Percentiles rank a stretch among this genome's conserved stretches.
Conservation (phyloP, 1,284 basidiomycete genomes). For the Moesziomyces sp. region DNA sequence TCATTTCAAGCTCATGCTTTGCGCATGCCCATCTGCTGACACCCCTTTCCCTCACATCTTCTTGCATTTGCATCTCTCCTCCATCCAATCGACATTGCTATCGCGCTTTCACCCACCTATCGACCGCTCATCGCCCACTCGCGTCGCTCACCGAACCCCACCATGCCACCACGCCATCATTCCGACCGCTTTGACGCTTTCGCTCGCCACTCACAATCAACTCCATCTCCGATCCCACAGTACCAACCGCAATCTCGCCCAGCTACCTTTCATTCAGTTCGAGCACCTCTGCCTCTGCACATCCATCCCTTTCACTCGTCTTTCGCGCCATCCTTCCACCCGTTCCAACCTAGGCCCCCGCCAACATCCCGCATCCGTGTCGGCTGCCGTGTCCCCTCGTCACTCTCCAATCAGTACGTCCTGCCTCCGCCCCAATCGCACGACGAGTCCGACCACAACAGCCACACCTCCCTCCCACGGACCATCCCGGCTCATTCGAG, state of each 20-base stretch:
- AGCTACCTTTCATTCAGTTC: background rate
- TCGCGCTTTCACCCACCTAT: background rate
- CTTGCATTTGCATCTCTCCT: background rate
- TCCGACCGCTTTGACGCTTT: slow-evolving; percentile 2
- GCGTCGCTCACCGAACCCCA: background rate
- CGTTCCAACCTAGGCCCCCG: slow-evolving; percentile 2
- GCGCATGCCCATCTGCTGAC: background rate
- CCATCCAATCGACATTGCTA: background rate
- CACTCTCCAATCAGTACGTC: slow-evolving; percentile 23
- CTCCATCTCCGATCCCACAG: slow-evolving; percentile 10
- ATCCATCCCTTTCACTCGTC: slow-evolving; percentile 21
- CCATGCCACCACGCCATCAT: background rate
- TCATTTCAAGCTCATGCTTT: background rate
- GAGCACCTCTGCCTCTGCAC: background rate
- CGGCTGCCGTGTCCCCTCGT: slow-evolving; percentile 23
- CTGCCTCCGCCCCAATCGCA: background rate
- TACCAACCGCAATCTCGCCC: background rate
- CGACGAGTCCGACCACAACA: slow-evolving; percentile 4
- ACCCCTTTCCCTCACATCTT: background rate
- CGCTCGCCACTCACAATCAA: slow-evolving; percentile 22
- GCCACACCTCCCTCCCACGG: background rate
- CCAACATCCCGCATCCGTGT: slow-evolving; percentile 5
- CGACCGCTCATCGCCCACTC: background rate
- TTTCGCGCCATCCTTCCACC: slow-evolving; percentile 1
- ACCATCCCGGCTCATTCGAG: background rate